Evolutionary conservation across 2,329 filamentous ascomycete genomes (phyloP), one percentile per base, ranked within the genome.

Genomic region (Hymenoscyphus scutula): DNA sequence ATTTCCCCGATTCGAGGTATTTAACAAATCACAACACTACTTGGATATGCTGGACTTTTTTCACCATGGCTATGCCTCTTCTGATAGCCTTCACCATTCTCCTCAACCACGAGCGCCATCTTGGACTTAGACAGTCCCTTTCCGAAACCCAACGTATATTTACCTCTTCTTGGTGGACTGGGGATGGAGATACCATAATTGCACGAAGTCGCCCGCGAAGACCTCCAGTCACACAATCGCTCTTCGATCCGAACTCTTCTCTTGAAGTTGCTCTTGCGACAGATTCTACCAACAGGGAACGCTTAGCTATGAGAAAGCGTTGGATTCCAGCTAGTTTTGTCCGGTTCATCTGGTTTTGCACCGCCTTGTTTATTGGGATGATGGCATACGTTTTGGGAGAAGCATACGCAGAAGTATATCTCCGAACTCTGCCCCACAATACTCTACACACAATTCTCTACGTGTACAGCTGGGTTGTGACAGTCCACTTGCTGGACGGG

Each of bases 11-110:
- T 56, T 76, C 81, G 1, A 79, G 78, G 57, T 84, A 81, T 56
- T 75, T 88, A 53, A 85, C 82, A 10, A 73, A 77, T 7, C 84
- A 88, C 75, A 89, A 89, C 73, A 89, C 87, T 1, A 80, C 82
- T 1, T 89, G 87, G 87, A 86, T 89, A 65, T 82, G 83, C 8
- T 88, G 87, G 84, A 88, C 86, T 0, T 89, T 89, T 73, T 78
- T 87, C 70, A 85, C 86, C 69, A 89, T 89, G 87, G 84, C 85
- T 51, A 79, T 88, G 77, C 87, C 87, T 1, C 84, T 89, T n/a
- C 78, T 83, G 54, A 85, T 88, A 62, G 86, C 87, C 19, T 86
- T 88, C 70, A 75, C 81, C 62, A 87, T 89, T 66, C 79, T 89
- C 23, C 81, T 87, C 71, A 83, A 81, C 37, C 84, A 87, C 64